Evolutionary conservation across 176 grass and related monocot genomes (phyloP).

Genomic region (Carex scoparia): DNA sequence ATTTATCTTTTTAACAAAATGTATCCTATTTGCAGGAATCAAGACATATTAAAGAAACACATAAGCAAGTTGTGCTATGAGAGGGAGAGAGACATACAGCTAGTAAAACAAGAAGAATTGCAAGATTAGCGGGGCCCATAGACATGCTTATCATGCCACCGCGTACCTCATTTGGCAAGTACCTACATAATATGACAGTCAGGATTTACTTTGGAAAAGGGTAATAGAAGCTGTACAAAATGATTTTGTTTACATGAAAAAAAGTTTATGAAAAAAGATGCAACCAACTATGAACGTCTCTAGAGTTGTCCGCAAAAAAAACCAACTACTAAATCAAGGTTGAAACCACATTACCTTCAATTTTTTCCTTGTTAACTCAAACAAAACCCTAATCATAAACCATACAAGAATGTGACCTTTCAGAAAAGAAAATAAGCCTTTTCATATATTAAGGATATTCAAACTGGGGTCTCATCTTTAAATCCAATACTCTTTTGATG

Average conservation of each 20-base stretch:
- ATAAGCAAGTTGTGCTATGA: neutral
- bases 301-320: neutral
- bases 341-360: neutral
- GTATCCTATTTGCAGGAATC: neutral
- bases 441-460: too few relatives aligned
- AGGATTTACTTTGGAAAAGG: neutral
- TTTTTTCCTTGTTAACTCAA: neutral
- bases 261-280: neutral
- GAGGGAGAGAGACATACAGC: conserved; percentile 28
- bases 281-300: neutral
- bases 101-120: conserved; percentile 49
- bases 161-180: conserved; percentile 87
- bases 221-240: conserved; percentile 20
- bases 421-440: too few relatives aligned
- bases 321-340: neutral
- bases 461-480: neutral
- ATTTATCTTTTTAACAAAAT: neutral
- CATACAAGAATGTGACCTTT: neutral
- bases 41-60: neutral
- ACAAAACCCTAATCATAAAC: neutral
- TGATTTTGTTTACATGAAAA: conserved; percentile 8
- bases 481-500: neutral
- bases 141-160: conserved; percentile 95
- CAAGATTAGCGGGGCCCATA: conserved; percentile 48
- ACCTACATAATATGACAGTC: conserved; percentile 36